A percentile compares a stretch with the other conserved stretches of the same genome.
phyloP scores from a whole-genome alignment of 1,284 basidiomycete species.

The Psilocybe mexicana region DNA sequence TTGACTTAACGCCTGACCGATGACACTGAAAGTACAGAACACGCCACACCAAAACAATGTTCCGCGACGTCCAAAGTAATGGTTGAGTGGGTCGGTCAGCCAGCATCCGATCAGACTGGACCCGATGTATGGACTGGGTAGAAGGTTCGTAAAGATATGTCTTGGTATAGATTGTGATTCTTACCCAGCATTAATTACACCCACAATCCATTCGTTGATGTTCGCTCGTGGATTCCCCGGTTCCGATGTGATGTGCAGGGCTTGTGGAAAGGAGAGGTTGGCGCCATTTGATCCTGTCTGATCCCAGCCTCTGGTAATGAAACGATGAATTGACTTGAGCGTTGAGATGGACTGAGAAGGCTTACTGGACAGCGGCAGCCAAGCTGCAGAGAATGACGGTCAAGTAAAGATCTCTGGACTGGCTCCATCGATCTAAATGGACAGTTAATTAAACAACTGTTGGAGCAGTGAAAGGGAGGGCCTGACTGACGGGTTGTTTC shows the following conservation, averaged over 20 bases:
- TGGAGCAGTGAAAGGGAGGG: background rate
- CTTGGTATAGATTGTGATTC: conserved; percentile 6
- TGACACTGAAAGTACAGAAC: conserved; percentile 58
- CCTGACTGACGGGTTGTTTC: conserved; percentile 51
- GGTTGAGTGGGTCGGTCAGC: conserved; percentile 50
- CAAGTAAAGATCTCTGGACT: conserved; percentile 52
- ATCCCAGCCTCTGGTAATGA: conserved; percentile 51
- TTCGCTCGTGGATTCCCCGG: conserved; percentile 30
- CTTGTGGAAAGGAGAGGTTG: conserved; percentile 62
- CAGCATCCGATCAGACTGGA: conserved; percentile 45
- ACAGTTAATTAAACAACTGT: background rate
- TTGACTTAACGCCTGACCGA: conserved; percentile 57
- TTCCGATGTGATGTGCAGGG: conserved; percentile 44
- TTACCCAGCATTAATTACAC: conserved; percentile 47
- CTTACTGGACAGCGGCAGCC: conserved; percentile 61
- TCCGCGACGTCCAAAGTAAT: conserved; percentile 63
- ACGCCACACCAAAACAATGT: conserved; percentile 68
- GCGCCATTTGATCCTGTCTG: conserved; percentile 66
- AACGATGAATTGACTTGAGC: background rate
- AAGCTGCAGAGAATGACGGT: conserved; percentile 57
- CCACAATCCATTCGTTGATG: conserved; percentile 47
- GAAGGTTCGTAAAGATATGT: background rate
- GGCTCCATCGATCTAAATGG: conserved; percentile 52
- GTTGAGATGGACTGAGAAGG: background rate
- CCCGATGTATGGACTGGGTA: conserved; percentile 42